These are phyloP conservation scores for Aspergillus spinulosporus DNA, from an alignment of 2,329 filamentous ascomycete species.

Conservation along the genomic window DNA sequence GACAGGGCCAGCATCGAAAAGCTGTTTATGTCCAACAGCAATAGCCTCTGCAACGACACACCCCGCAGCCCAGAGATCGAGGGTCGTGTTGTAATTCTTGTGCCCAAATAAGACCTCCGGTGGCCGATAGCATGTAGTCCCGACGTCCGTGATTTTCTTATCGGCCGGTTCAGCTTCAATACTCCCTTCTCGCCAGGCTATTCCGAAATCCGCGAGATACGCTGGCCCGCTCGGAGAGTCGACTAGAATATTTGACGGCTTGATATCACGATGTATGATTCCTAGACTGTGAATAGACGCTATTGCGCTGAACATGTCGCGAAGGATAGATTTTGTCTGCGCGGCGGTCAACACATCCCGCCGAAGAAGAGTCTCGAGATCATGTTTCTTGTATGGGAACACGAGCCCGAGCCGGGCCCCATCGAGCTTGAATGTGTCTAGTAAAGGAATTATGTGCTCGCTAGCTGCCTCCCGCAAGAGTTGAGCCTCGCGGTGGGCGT, in stretches of 20 bases:
- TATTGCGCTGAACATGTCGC: constrained; percentile 70
- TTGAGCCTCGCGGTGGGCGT: constrained; percentile 74
- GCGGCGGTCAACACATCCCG: constrained; percentile 40
- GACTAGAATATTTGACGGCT: constrained; percentile 85
- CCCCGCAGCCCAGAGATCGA: constrained; percentile 90
- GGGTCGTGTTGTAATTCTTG: constrained; percentile 65
- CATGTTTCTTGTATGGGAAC: constrained; percentile 79
- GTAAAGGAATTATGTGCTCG: constrained; percentile 64
- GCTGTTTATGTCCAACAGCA: constrained; percentile 55
- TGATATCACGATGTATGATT: constrained; percentile 91
- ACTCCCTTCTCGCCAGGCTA: constrained; percentile 71
- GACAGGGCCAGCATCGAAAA: constrained; percentile 86
- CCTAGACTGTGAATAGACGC: constrained; percentile 68
- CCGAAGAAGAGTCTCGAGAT: constrained; percentile 68
- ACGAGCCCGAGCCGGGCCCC: constrained; percentile 73
- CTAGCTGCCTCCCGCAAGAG: constrained; percentile 65
- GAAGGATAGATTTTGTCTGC: constrained; percentile 55
- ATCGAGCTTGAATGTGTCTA: constrained; percentile 70
- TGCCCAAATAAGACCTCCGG: constrained; percentile 90
- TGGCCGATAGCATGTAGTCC: constrained; percentile 85
- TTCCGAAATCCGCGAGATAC: constrained; percentile 87
- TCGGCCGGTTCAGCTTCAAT: constrained; percentile 61
- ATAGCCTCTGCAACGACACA: constrained; percentile 78
- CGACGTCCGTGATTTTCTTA: constrained; percentile 85
- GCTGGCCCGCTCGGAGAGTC: constrained; percentile 67